A percentile compares a stretch with the other conserved stretches of the same genome.
phyloP scores from a whole-genome alignment of 2,329 filamentous ascomycete genomes.

The Aspergillus costaricaensis region DNA sequence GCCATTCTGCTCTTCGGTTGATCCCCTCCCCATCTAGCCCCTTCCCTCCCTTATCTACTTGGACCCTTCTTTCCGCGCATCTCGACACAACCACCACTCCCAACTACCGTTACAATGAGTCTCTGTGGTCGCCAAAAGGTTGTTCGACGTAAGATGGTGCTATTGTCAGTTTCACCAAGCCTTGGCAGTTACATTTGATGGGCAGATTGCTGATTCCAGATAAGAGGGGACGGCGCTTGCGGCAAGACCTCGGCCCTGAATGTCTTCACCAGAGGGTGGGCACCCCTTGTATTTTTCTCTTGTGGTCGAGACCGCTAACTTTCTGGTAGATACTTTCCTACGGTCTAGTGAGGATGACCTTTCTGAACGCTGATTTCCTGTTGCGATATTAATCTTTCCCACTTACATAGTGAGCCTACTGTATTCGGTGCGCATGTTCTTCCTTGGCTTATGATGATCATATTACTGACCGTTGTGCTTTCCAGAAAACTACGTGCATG shows the following conservation, averaged over 20 bases:
- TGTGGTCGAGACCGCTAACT: slow-evolving; percentile 21
- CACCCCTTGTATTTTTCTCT: slow-evolving; percentile 13
- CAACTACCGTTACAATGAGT: slow-evolving; percentile 45
- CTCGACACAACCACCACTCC: slow-evolving; percentile 5
- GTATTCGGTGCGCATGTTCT: slow-evolving; percentile 66
- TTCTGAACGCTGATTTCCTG: neutral
- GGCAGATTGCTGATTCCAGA: slow-evolving; percentile 24
- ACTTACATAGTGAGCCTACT: slow-evolving; percentile 71
- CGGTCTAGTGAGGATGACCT: slow-evolving; percentile 72
- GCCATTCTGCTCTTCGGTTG: neutral
- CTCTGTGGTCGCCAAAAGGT: slow-evolving; percentile 76
- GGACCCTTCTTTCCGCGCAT: slow-evolving; percentile 12
- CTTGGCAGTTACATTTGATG: neutral
- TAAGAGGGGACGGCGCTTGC: slow-evolving; percentile 89
- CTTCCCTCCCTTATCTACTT: slow-evolving; percentile 26
- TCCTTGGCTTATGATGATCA: slow-evolving; percentile 13
- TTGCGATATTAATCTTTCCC: slow-evolving; percentile 24
- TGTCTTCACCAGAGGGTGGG: slow-evolving; percentile 91
- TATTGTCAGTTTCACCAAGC: slow-evolving; percentile 61
- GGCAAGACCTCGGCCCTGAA: slow-evolving; percentile 97
- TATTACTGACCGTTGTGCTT: slow-evolving; percentile 28
- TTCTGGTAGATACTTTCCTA: slow-evolving; percentile 79
- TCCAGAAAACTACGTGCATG: slow-evolving; percentile 94
- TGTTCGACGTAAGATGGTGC: slow-evolving; percentile 92
- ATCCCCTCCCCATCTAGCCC: slow-evolving; percentile 7